phyloP scores from a whole-genome alignment of 306 rosid genomes.

The Begonia peltatifolia region DNA sequence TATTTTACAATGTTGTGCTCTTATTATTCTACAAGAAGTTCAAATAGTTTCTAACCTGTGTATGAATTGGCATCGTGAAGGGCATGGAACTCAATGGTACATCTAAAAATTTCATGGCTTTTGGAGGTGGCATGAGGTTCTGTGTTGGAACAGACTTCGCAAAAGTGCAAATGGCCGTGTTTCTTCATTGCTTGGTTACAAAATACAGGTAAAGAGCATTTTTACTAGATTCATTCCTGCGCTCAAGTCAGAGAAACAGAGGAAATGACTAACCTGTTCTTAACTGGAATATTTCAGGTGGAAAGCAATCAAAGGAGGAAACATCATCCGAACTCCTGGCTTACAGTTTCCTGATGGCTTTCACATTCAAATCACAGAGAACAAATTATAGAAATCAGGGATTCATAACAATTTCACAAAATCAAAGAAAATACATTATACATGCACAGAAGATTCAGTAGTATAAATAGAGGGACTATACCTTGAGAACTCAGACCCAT shows the following conservation, averaged over 20 bases:
- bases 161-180: conserved; percentile 90
- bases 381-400: neutral
- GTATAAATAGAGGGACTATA: neutral
- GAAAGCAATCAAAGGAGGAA: conserved; percentile 18
- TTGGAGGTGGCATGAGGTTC: conserved; percentile 98
- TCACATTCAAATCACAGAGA: conserved; percentile 23
- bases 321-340: conserved; percentile 28
- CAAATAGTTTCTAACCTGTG: neutral
- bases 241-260: neutral
- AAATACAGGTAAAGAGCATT: conserved; percentile 49
- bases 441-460: neutral
- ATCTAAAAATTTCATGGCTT: conserved; percentile 85
- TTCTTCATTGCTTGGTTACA: conserved; percentile 76
- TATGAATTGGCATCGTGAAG: conserved; percentile 20
- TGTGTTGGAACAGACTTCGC: conserved; percentile 95
- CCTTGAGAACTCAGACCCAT: neutral
- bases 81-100: conserved; percentile 51
- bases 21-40: no score
- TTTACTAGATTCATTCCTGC: neutral
- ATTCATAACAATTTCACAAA: neutral
- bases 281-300: conserved; percentile 22
- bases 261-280: conserved; percentile 9
- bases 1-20: neutral
- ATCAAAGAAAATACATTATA: neutral
- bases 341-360: conserved; percentile 76